Base-by-base conservation (phyloP, 208 protist genomes). In the Plasmodiophora brassicae region DNA sequence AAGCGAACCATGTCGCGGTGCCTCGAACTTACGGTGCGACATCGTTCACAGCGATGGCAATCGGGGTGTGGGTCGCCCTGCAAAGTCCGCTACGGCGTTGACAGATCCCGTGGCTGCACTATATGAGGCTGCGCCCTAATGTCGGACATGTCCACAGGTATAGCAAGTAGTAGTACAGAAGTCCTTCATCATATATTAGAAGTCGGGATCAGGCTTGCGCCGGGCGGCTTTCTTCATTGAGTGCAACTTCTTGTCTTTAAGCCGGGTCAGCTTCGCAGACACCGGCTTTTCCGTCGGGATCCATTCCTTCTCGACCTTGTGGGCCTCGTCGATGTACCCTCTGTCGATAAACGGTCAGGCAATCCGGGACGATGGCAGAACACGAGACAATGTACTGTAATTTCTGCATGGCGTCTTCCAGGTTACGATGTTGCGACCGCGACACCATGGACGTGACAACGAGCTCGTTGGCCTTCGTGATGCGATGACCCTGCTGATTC, bases 1-100 rank as follows among this genome's bases (percentile, higher is more conserved):
- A 14, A 99, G 94, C 90, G 97, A 97, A 92, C 98, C 98, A 94
- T 98, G 97, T 90, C 98, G 95, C 84, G 97, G 97, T 88, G 97
- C 94, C 93, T 97, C 96, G 90, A 97, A 98, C 95, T 98, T 98
- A 93, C 97, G 96, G 95, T 98, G 94, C 1, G 92, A 94, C 93
- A 94, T 94, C 22, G 8, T n/a, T n/a, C n/a, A n/a, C n/a, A n/a
- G n/a, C n/a, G n/a, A n/a, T n/a, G n/a, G n/a, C n/a, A n/a, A n/a
- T n/a, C n/a, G n/a, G n/a, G n/a, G n/a, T n/a, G n/a, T n/a, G n/a
- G n/a, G n/a, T n/a, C n/a, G n/a, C n/a, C 32, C 65, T 32, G n/a
- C 65, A 38, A 38, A 78, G 14, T 78, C 65, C 65, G 65, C 41
- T 38, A 78, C 65, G 65, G 65, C 5, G 10, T 78, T 36, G 10